Evolutionary conservation across 768 basidiomycete species (phyloP), one percentile per base, ranked within the genome.

Genomic region (Hygrophoropsis aurantiaca): DNA sequence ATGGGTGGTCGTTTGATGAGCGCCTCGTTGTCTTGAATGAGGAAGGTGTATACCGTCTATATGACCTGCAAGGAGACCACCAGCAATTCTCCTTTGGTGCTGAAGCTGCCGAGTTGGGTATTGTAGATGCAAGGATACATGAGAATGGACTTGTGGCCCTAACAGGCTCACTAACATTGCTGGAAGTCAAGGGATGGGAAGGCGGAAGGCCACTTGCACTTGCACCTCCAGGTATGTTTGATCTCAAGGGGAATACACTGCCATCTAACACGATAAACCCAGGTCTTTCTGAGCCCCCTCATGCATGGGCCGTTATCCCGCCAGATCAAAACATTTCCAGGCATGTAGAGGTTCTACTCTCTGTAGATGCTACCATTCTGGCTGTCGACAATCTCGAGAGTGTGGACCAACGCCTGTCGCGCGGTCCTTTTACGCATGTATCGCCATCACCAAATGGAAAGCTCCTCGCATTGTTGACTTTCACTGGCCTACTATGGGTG

Each of bases 391-490:
- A 88, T 45, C 72, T 97, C 38, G 94, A 97, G 61, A 79, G 75
- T 33, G 73, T 90, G 4, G 95, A 99, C 64, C 95, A 97, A 66
- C 82, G 87, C 10, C 71, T 97, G 8, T 84, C 85, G 7, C 80
- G 88, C 25, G 95, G 94, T 0, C 97, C 97, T 2, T 97, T 97
- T 65, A 79, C 78, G 0, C 87, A 87, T 56, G 78, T 98, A 42
- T 79, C 87, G 0, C 87, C 91, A 3, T 97, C 95, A 1, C 95
- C 97, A 1, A 94, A 94, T 56, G 95, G 95, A 30, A 93, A 94
- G 57, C 85, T 92, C 38, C 75, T 98, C 13, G 93, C 93, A 0
- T 71, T 98, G 2, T 69, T 95, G 30, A 92, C 88, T 2, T 80
- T 75, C 45, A 71, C 75, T 10, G 85, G 85, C 5, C 70, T 79